Base-by-base conservation (phyloP, 1,284 basidiomycete genomes). In the Naganishia albida region DNA sequence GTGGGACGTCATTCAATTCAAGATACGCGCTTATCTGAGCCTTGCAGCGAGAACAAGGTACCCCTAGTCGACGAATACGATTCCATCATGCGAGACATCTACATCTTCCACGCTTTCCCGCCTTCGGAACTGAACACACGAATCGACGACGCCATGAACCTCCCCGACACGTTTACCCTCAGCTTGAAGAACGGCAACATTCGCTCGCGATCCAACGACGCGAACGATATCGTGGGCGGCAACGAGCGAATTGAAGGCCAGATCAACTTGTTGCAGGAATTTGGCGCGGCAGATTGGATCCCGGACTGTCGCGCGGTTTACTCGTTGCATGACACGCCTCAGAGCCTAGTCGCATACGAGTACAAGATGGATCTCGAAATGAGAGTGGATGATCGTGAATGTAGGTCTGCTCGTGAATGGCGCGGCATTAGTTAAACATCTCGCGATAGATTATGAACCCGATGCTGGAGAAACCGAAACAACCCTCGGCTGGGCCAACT, bases 111-210 rank as follows among this genome's bases (percentile, higher is more conserved):
- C 7, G 75, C 73, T 1, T 55, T 77, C 1, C 82, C 82, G 42
- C 82, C 87, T 0, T 82, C 82, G 1, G 86, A 87, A 72, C 84
- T 88, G 56, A 85, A 84, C 60, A 82, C 84, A 69, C 81, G 84
- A 57, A 85, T 87, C 44, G 77, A 82, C 2, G 60, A 55, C 16
- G 69, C 73, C 13, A 52, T 42, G 23, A 3, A 8, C 1, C 38
- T 50, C 3, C 43, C 34, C 28, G 69, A 72, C 57, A 71, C 71
- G 15, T 75, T 71, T 62, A 70, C 70, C 7, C 53, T 77, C 20
- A 59, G 64, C 0, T 63, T 76, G 55, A 67, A 68, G 28, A 30
- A 63, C 23, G 74, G 74, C 18, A 68, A 68, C 3, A 53, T 74
- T 13, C 68, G 70, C 23, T 70, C 70, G 1, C 62, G 64, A 15